Percentiles rank a stretch among this genome's conserved stretches.
Conservation (phyloP, 202 grass and related monocot genomes). For the Schoenoplectus triqueter region DNA sequence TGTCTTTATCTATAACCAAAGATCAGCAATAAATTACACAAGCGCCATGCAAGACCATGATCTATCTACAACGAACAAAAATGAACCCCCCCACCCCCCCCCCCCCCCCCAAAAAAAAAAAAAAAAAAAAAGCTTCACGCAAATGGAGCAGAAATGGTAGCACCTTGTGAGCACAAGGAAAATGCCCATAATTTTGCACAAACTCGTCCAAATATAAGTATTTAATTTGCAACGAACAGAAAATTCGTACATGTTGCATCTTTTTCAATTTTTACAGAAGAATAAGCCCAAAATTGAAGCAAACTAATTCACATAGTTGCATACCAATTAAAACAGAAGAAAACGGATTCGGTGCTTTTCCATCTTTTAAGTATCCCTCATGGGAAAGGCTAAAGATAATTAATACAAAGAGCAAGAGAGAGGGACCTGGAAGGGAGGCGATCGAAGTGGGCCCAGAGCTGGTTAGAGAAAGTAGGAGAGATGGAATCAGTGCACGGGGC, state of each 20-base stretch:
- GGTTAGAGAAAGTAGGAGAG: slow-evolving; percentile 55
- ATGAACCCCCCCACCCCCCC: neutral
- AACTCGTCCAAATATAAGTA: neutral
- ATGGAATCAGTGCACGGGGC: slow-evolving; percentile 32
- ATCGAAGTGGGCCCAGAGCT: slow-evolving; percentile 90
- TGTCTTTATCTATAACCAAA: neutral
- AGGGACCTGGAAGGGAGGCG: slow-evolving; percentile 75
- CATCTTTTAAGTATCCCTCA: no score
- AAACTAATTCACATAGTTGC: neutral
- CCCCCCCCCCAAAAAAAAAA: no score
- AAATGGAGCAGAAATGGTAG: neutral
- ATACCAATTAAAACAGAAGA: neutral
- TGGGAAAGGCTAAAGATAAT: no score
- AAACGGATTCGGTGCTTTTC: no score
- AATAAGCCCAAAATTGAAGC: neutral
- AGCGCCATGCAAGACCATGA: neutral
- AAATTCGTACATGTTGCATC: neutral
- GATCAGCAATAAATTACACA: neutral
- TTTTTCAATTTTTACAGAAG: neutral
- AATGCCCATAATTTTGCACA: neutral
- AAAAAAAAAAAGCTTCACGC: no score
- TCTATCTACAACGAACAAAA: neutral
- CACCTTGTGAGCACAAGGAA: neutral
- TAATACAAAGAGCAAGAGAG: no score
- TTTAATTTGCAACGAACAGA: neutral